A percentile compares a stretch with the other conserved stretches of the same genome.
These are phyloP conservation scores for Theobroma grandiflorum DNA, from an alignment of 441 rosid genomes.

Conservation along the genomic window DNA sequence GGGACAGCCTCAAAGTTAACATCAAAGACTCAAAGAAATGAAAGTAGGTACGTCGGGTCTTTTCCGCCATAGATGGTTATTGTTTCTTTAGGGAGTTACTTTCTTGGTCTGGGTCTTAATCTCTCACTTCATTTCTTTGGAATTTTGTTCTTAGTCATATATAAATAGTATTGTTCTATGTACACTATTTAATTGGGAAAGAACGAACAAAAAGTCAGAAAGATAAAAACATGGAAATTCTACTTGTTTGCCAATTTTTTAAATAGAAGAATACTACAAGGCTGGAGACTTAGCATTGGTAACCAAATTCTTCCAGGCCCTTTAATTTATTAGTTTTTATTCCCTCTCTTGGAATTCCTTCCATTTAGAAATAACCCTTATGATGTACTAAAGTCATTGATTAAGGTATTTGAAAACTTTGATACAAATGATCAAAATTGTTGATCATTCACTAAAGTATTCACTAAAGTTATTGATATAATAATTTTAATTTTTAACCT, in stretches of 20 bases:
- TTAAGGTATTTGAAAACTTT: no score
- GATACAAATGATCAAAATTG: no score
- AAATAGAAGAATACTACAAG: no score
- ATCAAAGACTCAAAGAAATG: neutral
- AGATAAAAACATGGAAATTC: neutral
- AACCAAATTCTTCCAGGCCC: neutral
- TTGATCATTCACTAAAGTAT: no score
- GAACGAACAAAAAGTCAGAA: neutral
- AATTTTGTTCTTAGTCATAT: neutral
- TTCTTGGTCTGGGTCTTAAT: neutral
- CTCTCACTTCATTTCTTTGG: neutral
- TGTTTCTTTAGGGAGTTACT: neutral
- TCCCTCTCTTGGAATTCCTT: no score
- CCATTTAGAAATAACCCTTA: no score
- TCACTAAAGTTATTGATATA: no score
- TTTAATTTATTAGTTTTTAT: no score
- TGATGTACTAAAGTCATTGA: no score
- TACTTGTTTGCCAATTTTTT: neutral
- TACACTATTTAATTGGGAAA: neutral
- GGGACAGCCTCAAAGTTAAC: neutral
- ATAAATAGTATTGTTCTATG: neutral
- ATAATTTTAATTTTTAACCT: no score
- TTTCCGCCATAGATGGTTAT: neutral
- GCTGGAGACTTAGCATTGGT: neutral
- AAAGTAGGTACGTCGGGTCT: neutral